Evolutionary conservation across 108 stramenopile genomes (phyloP).

Genomic region (Schizochytrium sp.): DNA sequence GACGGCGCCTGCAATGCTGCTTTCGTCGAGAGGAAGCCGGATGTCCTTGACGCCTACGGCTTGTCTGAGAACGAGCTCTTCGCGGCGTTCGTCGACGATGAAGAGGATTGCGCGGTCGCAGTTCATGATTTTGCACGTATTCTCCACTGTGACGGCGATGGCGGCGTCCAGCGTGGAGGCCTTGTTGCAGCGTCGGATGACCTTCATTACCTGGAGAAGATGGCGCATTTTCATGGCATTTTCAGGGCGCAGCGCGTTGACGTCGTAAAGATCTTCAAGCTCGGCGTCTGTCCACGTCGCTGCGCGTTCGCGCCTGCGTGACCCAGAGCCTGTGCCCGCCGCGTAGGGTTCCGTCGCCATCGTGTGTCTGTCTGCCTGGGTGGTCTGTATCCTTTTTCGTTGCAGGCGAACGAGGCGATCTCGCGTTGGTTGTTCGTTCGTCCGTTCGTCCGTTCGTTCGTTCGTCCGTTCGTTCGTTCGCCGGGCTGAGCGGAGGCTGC

Average conservation of each 20-base stretch:
- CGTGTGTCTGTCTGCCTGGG: no score
- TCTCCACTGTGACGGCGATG: background rate
- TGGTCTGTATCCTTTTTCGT: no score
- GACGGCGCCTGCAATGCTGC: conserved; percentile 37
- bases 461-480: no score
- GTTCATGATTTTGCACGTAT: conserved; percentile 23
- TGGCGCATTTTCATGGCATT: background rate
- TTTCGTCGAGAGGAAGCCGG: conserved; percentile 20
- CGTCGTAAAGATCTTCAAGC: background rate
- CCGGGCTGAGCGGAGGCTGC: no score
- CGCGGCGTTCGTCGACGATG: conserved; percentile 25
- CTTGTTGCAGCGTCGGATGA: background rate
- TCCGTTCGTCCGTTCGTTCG: no score
- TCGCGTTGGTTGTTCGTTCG: no score
- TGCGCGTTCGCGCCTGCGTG: background rate
- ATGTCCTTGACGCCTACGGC: conserved; percentile 29
- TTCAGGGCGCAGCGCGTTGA: background rate
- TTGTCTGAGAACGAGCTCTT: conserved; percentile 30
- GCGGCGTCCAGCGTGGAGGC: background rate
- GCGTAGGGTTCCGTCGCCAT: background rate
- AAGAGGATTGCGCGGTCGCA: conserved; percentile 37
- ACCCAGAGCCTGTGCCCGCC: background rate
- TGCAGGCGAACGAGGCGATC: no score
- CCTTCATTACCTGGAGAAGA: background rate
- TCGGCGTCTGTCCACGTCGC: conserved; percentile 11